Evolutionary conservation across 2,329 filamentous ascomycete species (phyloP), one percentile per base, ranked within the genome.

Genomic region (Cladosporium halotolerans): DNA sequence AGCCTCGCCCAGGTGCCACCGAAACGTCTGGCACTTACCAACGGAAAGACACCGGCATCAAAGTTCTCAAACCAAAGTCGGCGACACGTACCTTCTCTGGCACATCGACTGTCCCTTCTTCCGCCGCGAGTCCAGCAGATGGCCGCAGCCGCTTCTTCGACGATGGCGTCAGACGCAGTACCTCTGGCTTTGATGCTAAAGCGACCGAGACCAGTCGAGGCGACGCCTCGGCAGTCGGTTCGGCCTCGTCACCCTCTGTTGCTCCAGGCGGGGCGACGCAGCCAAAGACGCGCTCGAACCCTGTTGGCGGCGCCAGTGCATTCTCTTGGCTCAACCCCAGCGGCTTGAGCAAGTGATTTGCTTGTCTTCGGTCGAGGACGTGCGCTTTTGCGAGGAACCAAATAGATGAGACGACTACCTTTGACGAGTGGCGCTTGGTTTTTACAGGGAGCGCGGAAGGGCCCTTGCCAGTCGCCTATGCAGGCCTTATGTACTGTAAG

Each of bases 251-350:
- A 18, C 19, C 40, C 23, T 43, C 32, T n/a, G 47, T 49, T 33
- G 49, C 40, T 31, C 49, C 53, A n/a, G 49, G 49, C 14, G 45
- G 46, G n/a, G 46, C 46, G 10, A 45, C 52, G 16, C 47, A 52
- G n/a, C 50, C 59, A 11, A 69, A 68, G 61, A 66, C 62, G 41
- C 67, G 68, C 51, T 77, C 82, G 32, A 97, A 97, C 65, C 92
- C 93, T 0, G 81, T 96, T 14, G 92, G 92, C 8, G 88, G 88
- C n/a, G 92, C 88, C 11, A 93, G 89, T 55, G 92, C 92, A 2
- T 97, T 97, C 73, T 85, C 88, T 10, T 97, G 91, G 91, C 85
- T 96, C 76, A 92, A 87, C 40, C 45, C 61, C 11, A 58, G 56
- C 9, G 56, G 57, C 7, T 36, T 54, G 38, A 56, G 59, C 52